Evolutionary conservation across 306 rosid species (phyloP).

Genomic region (Spatholobus suberectus): DNA sequence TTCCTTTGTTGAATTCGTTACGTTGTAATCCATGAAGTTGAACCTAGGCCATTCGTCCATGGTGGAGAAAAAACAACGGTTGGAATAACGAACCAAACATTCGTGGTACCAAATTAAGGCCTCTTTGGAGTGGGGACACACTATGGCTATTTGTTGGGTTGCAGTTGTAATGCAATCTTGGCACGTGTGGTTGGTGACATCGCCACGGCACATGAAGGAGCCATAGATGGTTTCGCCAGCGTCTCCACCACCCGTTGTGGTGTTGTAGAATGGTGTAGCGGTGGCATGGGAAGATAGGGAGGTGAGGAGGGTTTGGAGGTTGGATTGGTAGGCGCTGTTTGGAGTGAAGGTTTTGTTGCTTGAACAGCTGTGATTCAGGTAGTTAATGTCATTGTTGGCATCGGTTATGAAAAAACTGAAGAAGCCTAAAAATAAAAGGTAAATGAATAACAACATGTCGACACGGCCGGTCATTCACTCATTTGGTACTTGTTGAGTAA

Average conservation of each 20-base stretch:
- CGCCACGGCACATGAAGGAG: conserved; percentile 14
- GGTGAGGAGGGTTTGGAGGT: conserved; percentile 3
- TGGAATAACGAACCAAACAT: conserved; percentile 5
- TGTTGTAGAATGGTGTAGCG: neutral
- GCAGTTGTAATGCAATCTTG: neutral
- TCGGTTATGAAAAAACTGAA: neutral
- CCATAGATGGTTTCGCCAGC: neutral
- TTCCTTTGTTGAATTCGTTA: neutral
- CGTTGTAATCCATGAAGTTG: neutral
- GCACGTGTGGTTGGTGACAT: conserved; percentile 9
- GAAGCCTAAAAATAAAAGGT: neutral
- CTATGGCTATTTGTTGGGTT: neutral
- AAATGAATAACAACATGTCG: too few species aligned
- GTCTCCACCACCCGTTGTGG: neutral
- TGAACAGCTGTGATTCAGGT: conserved; percentile 21
- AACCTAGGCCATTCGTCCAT: conserved; percentile 33
- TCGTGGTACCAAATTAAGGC: conserved; percentile 17
- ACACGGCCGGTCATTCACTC: too few species aligned
- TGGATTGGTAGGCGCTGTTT: neutral
- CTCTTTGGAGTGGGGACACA: neutral
- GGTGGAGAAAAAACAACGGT: conserved; percentile 24
- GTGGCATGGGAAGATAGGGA: neutral
- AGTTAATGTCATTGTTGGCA: neutral
- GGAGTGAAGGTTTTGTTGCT: conserved; percentile 25
- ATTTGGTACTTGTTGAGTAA: too few species aligned